Conservation (phyloP, 176 grass and related monocot genomes). For the Otatea glauca region DNA sequence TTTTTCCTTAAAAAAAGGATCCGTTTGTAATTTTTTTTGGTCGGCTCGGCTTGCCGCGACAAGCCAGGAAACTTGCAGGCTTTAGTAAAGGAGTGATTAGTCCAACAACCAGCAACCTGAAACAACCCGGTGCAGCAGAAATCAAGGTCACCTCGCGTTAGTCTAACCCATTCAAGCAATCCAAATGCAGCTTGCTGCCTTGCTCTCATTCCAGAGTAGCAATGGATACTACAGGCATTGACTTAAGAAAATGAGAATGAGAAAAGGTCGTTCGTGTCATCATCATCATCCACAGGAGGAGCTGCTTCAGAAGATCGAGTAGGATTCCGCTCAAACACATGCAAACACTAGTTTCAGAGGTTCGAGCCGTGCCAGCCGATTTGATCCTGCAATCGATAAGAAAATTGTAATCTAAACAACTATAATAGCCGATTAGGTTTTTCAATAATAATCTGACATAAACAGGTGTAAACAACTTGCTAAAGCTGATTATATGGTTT, state of each 20-base stretch:
- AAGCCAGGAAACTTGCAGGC: too few relatives aligned
- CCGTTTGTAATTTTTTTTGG: too few relatives aligned
- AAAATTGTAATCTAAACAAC: too few relatives aligned
- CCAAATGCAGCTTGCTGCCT: slow-evolving; percentile 45
- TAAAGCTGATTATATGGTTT: too few relatives aligned
- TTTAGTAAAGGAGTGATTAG: too few relatives aligned
- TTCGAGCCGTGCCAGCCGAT: too few relatives aligned
- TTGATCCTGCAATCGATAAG: too few relatives aligned
- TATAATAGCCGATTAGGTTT: too few relatives aligned
- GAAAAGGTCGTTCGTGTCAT: slow-evolving; percentile 11
- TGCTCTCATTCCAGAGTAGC: slow-evolving; percentile 39
- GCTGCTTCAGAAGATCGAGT: slow-evolving; percentile 68
- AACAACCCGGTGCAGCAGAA: neutral
- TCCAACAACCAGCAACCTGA: neutral
- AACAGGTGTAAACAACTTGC: too few relatives aligned
- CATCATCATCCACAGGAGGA: slow-evolving; percentile 75
- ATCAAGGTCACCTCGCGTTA: neutral
- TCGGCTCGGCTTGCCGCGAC: too few relatives aligned
- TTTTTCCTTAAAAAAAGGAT: too few relatives aligned
- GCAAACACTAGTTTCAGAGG: slow-evolving; percentile 10
- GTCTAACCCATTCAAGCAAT: slow-evolving; percentile 40
- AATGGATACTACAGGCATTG: slow-evolving; percentile 33
- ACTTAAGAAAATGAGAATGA: slow-evolving; percentile 23
- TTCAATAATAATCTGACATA: too few relatives aligned
- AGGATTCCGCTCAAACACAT: slow-evolving; percentile 42